A percentile compares a stretch with the other conserved stretches of the same genome.
These are phyloP conservation scores for Metarhizium guizhouense DNA, from an alignment of 2,329 filamentous ascomycete genomes.

Conservation along the genomic window DNA sequence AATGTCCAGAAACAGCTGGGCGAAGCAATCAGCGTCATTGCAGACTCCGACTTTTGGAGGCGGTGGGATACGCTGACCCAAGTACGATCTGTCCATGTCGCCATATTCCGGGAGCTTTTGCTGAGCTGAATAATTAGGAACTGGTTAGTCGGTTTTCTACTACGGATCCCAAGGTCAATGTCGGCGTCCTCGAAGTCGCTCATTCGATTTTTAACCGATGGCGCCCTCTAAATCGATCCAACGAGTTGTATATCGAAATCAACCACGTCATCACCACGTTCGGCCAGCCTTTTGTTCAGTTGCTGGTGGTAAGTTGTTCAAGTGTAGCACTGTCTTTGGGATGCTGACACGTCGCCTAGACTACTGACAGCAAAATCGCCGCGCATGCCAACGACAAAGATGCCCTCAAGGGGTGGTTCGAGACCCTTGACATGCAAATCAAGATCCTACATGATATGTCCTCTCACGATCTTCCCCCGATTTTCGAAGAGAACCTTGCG, in stretches of 20 bases:
- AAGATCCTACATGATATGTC: constrained; percentile 95
- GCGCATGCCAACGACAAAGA: constrained; percentile 68
- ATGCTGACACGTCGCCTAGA: constrained; percentile 27
- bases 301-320: constrained; percentile 55
- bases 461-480: constrained; percentile 90
- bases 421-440: constrained; percentile 77
- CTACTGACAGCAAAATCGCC: constrained; percentile 63
- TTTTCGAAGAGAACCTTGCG: constrained; percentile 82
- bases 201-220: constrained; percentile 97
- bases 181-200: constrained; percentile 90
- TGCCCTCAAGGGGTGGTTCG: constrained; percentile 67
- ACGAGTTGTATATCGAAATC: constrained; percentile 89
- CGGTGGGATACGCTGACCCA: constrained; percentile 93
- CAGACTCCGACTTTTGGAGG: constrained; percentile 95
- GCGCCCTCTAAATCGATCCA: constrained; percentile 87
- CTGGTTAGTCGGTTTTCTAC: constrained; percentile 79
- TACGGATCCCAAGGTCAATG: constrained; percentile 76
- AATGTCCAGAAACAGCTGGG: constrained; percentile 89
- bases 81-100: constrained; percentile 29
- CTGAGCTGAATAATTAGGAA: constrained; percentile 42
- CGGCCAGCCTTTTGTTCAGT: constrained; percentile 69
- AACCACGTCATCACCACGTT: constrained; percentile 89
- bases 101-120: background rate
- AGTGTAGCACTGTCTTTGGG: no score
- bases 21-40: constrained; percentile 93